phyloP scores from a whole-genome alignment of 305 asterid species.

The Striga hermonthica region DNA sequence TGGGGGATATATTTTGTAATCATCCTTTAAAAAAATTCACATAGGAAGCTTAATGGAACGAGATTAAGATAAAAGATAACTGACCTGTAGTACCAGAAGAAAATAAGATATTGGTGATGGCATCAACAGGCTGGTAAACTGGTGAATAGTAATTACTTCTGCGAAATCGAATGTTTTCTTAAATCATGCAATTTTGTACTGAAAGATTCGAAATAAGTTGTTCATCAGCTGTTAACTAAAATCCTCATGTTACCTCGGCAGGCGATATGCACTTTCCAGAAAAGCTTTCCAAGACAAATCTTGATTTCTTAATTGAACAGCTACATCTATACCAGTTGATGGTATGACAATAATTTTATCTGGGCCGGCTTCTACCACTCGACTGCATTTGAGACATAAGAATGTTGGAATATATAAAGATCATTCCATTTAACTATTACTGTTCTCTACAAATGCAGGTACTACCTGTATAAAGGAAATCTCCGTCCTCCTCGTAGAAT shows the following conservation, averaged over 20 bases:
- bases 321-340: conserved; percentile 63
- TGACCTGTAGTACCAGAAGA: conserved; percentile 96
- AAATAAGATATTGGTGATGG: conserved; percentile 78
- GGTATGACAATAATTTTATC: conserved; percentile 68
- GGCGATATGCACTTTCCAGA: conserved; percentile 49
- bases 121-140: conserved; percentile 58
- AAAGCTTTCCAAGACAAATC: conserved; percentile 74
- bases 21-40: background rate
- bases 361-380: conserved; percentile 78
- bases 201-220: conserved; percentile 22
- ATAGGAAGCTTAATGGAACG: background rate
- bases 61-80: conserved; percentile 23
- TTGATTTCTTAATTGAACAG: conserved; percentile 58
- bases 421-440: background rate
- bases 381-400: conserved; percentile 47
- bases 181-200: conserved; percentile 7
- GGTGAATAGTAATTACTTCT: conserved; percentile 63
- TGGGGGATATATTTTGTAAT: background rate
- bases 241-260: conserved; percentile 48
- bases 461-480: conserved; percentile 86
- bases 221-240: background rate
- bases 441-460: conserved; percentile 16
- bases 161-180: conserved; percentile 33
- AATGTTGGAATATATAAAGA: background rate
- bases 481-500: conserved; percentile 79